Evolutionary conservation across 2,329 filamentous ascomycete species (phyloP), one percentile per base, ranked within the genome.

Genomic region (Curvularia eragrostidis): DNA sequence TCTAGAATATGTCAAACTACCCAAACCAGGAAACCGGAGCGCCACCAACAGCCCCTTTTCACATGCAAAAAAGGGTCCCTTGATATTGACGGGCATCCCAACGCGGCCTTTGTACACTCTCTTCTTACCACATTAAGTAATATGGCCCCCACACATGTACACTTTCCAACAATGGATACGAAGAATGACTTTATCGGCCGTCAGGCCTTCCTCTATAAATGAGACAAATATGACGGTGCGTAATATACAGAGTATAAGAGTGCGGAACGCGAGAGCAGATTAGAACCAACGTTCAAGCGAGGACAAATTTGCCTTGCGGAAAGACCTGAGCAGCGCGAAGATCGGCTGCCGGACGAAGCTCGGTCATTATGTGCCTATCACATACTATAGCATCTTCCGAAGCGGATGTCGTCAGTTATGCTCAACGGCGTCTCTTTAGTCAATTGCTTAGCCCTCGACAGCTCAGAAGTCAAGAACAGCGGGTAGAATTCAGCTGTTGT

Each of bases 221-320:
- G n/a, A n/a, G n/a, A n/a, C n/a, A n/a, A n/a, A 47, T 34, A 47
- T 21, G 7, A 42, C 23, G 18, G 26, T 21, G 15, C 23, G 24
- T n/a, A 6, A 21, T 36, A 19, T 10, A 15, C 5, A 18, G 26
- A 23, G 47, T 23, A 24, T 21, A 12, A 6, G 15, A 21, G 30
- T 38, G 26, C 39, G 19, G 26, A 15, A 36, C n/a, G 12, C 30
- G 34, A 26, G 23, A 46, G 26, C 23, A 15, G 42, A 10, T 32
- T 18, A 12, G 5, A n/a, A 6, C 15, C 5, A 15, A 21, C 8
- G 18, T 32, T 32, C 7, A 36, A 63, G 48, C 32, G 3, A 52
- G 15, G 13, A 30, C 30, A 19, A 52, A 18, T 52, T 57, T 34
- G 60, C 58, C 58, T 63, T 34, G 55, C 39, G 41, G 39, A 49